These are phyloP conservation scores for Chlorella ohadii DNA, from an alignment of 139 green algal genomes.

Conservation along the genomic window DNA sequence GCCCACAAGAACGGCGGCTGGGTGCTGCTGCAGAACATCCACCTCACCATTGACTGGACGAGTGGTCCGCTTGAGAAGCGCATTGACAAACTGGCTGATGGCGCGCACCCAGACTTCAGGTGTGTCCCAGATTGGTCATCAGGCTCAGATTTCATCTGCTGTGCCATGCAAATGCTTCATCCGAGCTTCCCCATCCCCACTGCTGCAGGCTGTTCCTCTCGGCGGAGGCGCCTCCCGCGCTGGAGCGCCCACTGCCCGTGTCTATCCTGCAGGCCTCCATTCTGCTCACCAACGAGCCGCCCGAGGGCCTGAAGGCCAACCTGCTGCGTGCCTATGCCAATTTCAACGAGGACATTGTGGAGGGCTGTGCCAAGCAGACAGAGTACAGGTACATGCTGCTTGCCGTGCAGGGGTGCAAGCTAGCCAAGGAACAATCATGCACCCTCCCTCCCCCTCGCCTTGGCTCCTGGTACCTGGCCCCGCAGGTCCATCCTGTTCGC, in stretches of 20 bases:
- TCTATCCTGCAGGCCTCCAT: conserved; percentile 87
- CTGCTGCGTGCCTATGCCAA: conserved; percentile 81
- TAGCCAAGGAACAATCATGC: too few species aligned
- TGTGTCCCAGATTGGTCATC: too few species aligned
- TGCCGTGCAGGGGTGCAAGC: too few species aligned
- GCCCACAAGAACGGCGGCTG: conserved; percentile 90
- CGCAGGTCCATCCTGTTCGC: conserved; percentile 82
- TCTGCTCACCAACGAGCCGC: conserved; percentile 96
- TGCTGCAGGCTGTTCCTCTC: conserved; percentile 85
- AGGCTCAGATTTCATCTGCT: too few species aligned
- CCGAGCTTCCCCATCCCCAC: neutral
- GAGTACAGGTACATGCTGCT: conserved; percentile 71
- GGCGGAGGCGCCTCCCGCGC: conserved; percentile 84
- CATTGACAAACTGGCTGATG: conserved; percentile 87
- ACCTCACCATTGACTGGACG: conserved; percentile 88
- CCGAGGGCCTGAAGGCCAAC: conserved; percentile 83
- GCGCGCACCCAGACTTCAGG: conserved; percentile 86
- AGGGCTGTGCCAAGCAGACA: conserved; percentile 83
- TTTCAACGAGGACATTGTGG: conserved; percentile 90
- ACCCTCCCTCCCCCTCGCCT: too few species aligned
- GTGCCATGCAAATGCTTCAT: too few species aligned
- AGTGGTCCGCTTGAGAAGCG: conserved; percentile 80
- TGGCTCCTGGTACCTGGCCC: neutral
- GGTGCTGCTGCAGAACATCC: conserved; percentile 95
- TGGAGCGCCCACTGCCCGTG: conserved; percentile 88